Evolutionary conservation across 805 yeast species (phyloP), one percentile per base, ranked within the genome.

Genomic region (Zygotorulaspora florentina): DNA sequence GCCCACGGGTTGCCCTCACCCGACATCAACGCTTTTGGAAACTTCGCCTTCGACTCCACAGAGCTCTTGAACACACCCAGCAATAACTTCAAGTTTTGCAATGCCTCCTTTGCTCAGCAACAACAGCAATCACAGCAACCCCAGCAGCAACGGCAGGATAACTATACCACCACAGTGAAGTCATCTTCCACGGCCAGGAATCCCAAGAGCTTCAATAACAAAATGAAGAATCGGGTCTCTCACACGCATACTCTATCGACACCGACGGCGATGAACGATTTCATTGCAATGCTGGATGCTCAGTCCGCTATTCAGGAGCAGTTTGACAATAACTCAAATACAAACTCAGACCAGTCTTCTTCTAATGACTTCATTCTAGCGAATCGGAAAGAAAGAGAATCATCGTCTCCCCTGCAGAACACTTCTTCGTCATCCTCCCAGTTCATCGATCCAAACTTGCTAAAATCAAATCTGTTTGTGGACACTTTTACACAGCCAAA

Each of bases 231-330:
- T 16, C 39, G 43, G 11, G 13, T 17, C n/a, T 26, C 29, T 11
- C 45, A 41, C n/a, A 11, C 35, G 25, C 49, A 46, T 34, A 45
- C 48, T n/a, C 30, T 46, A 23, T 41, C 45, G 7, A 54, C 55
- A 33, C 61, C 64, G 25, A 53, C 59, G 2, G 58, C 57, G n/a
- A 51, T 59, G 58, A 54, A 51, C 31, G 64, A 59, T 34, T 50
- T 58, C 16, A 41, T 59, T 41, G 62, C 59, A n/a, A 45, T 58
- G 51, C 44, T 59, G 31, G 61, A 58, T 35, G 58, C 45, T 29
- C 35, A 42, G 29, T 47, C 43, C 18, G 53, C 47, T 16, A 36
- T 41, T 8, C 45, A 50, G 35, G 35, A 45, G 18, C 40, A 47
- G 30, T 34, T 41, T 42, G 43, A 43, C 30, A 37, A 43, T 18